Evolutionary conservation across 495 filamentous ascomycete genomes (phyloP), one percentile per base, ranked within the genome.

Genomic region (Choiromyces venosus): DNA sequence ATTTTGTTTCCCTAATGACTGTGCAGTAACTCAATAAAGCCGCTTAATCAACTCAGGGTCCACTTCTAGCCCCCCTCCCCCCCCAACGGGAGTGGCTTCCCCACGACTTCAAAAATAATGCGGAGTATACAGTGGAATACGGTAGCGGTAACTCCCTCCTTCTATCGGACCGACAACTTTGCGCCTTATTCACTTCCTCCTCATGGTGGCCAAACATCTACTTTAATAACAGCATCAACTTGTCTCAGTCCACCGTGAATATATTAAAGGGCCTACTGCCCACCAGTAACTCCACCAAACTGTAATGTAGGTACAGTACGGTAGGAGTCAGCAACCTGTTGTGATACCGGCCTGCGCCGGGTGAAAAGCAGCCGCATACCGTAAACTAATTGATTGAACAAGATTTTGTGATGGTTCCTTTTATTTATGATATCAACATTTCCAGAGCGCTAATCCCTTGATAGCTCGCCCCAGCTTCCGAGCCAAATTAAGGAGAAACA

Each of bases 221-320:
- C n/a, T 61, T 25, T 61, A 61, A 61, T 61, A 29, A 61, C 52
- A 61, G 52, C 52, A 61, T 61, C 52, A 61, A 61, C 14, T 61
- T 61, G 29, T 61, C 52, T 29, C 52, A 29, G 29, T 29, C 52
- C 46, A 56, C 9, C n/a, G n/a, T 61, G 10, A 61, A 29, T 29
- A 61, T 25, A 29, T 61, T 29, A 61, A 61, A 61, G 29, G 52
- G 52, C 52, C 52, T 14, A 4, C n/a, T 29, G n/a, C 25, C 52
- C n/a, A 14, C 52, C 10, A 61, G 52, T 25, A 61, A 29, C 25
- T 25, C 52, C 29, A 61, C 52, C 52, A 61, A 61, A 61, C n/a
- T 25, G 52, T 29, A 61, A 61, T 61, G 52, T 29, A 61, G 12
- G 9, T 14, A 61, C 46, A 12, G n/a, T 29, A 25, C 52, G 12